Evolutionary conservation across 1,284 basidiomycete species (phyloP).

Genomic region (Ustanciosporium gigantosporum): DNA sequence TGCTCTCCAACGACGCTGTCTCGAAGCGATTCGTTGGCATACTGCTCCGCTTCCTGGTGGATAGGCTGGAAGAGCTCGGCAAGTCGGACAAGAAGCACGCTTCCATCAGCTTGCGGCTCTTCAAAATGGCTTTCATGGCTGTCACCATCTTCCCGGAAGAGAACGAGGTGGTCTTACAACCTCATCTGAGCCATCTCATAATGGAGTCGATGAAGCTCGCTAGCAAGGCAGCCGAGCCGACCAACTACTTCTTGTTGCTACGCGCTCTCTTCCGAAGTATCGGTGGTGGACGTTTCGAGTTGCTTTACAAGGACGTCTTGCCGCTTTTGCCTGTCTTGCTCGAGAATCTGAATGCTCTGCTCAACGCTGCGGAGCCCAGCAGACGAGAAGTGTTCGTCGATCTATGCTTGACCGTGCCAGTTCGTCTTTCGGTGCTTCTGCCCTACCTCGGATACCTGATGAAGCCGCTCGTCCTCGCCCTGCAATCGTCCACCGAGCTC

Average conservation of each 20-base stretch:
- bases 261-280: constrained; percentile 94
- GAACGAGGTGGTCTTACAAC: constrained; percentile 90
- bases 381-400: constrained; percentile 74
- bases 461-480: constrained; percentile 90
- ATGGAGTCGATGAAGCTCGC: constrained; percentile 97
- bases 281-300: constrained; percentile 93
- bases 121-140: constrained; percentile 94
- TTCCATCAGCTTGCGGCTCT: constrained; percentile 80
- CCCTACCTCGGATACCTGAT: constrained; percentile 95
- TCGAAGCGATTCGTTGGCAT: constrained; percentile 92
- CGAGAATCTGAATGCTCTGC: constrained; percentile 77
- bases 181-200: constrained; percentile 88
- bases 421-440: constrained; percentile 91
- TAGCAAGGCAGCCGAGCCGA: constrained; percentile 84
- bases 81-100: constrained; percentile 77
- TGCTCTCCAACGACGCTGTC: constrained; percentile 81
- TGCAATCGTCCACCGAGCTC: constrained; percentile 78
- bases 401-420: constrained; percentile 92
- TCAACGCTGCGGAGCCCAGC: constrained; percentile 56
- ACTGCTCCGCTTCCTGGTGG: constrained; percentile 81
- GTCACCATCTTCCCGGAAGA: constrained; percentile 76
- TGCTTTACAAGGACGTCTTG: constrained; percentile 93
- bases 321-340: constrained; percentile 96
- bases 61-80: constrained; percentile 80
- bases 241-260: constrained; percentile 92